These are phyloP conservation scores for Knoxdaviesia proteae DNA, from an alignment of 2,329 filamentous ascomycete genomes.

Conservation along the genomic window DNA sequence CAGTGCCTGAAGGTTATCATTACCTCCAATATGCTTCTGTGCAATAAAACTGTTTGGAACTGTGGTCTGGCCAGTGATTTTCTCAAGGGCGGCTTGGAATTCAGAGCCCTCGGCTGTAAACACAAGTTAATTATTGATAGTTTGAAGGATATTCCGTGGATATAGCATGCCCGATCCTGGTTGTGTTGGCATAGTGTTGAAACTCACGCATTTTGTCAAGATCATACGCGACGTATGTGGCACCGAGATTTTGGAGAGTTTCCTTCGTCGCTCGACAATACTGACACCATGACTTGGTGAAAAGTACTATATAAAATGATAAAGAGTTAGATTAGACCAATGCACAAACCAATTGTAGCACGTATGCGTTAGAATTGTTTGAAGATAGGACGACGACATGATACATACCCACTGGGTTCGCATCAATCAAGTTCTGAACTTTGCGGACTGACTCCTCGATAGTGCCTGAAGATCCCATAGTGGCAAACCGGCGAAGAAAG, in stretches of 20 bases:
- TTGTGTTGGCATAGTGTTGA: neutral
- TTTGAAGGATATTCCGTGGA: too few species aligned
- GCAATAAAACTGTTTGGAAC: constrained; percentile 92
- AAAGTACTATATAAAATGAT: constrained; percentile 42
- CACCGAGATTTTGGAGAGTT: constrained; percentile 45
- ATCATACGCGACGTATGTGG: constrained; percentile 58
- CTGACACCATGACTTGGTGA: constrained; percentile 95
- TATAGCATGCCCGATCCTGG: neutral
- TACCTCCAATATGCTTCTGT: constrained; percentile 84
- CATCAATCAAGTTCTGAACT: too few species aligned
- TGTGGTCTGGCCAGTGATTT: constrained; percentile 65
- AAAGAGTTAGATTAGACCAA: too few species aligned
- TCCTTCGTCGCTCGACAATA: constrained; percentile 71
- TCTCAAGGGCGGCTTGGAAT: constrained; percentile 63
- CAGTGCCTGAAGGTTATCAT: constrained; percentile 58
- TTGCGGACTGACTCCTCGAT: too few species aligned
- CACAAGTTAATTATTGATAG: neutral
- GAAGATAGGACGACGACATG: too few species aligned
- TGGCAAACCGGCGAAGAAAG: too few species aligned
- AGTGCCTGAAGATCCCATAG: too few species aligned
- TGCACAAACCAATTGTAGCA: too few species aligned
- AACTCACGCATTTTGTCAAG: constrained; percentile 63
- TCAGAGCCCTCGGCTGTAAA: constrained; percentile 53
- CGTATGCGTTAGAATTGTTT: too few species aligned
- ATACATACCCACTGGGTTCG: too few species aligned